phyloP scores from a whole-genome alignment of 1,284 basidiomycete species.

The Ceratorhiza oryzae-sativae region DNA sequence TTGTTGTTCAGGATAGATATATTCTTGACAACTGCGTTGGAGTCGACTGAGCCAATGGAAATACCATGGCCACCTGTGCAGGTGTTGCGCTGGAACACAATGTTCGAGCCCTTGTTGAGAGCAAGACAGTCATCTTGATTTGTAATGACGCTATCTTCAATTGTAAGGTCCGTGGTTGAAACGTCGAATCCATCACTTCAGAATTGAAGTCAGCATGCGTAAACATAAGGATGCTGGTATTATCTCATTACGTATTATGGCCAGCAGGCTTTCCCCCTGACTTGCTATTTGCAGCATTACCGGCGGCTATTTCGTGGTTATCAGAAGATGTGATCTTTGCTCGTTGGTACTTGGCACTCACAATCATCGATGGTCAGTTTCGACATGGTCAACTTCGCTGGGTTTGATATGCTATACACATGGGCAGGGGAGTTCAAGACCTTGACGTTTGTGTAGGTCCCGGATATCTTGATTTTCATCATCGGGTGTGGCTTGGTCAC shows the following conservation, averaged over 20 bases:
- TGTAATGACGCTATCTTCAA: slow-evolving; percentile 43
- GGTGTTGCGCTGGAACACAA: slow-evolving; percentile 44
- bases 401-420: slow-evolving; percentile 51
- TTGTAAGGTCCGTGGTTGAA: slow-evolving; percentile 4
- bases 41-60: slow-evolving; percentile 44
- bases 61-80: slow-evolving; percentile 46
- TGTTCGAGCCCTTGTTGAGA: slow-evolving; percentile 44
- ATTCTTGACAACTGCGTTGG: slow-evolving; percentile 43
- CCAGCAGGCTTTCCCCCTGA: slow-evolving; percentile 55
- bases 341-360: slow-evolving; percentile 42
- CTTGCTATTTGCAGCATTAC: slow-evolving; percentile 55
- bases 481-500: slow-evolving; percentile 56
- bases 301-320: slow-evolving; percentile 47
- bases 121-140: slow-evolving; percentile 47
- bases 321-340: background rate
- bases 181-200: too few relatives aligned
- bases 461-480: slow-evolving; percentile 59
- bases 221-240: too few relatives aligned
- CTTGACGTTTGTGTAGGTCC: slow-evolving; percentile 45
- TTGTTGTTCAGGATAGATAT: slow-evolving; percentile 44
- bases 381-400: slow-evolving; percentile 48
- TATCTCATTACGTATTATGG: slow-evolving; percentile 49
- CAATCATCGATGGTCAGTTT: slow-evolving; percentile 53
- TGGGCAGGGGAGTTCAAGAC: slow-evolving; percentile 58
- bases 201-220: background rate